Base-by-base conservation (phyloP, 495 filamentous ascomycete genomes). In the Friedmanniomyces simplex region DNA sequence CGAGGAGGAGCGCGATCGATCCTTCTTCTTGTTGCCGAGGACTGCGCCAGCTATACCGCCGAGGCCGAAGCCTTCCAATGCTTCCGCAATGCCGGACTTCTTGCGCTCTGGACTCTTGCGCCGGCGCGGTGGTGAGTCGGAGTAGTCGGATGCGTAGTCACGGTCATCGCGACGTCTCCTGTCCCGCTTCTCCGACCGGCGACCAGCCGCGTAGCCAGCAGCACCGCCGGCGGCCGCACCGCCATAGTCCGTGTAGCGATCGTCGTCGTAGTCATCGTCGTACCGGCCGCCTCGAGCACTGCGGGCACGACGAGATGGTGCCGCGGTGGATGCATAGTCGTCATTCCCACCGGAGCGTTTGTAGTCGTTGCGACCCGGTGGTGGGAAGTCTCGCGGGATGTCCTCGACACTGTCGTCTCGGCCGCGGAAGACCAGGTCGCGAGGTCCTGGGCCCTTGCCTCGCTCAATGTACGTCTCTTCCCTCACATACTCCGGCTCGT, bases 381-480 rank as follows among this genome's bases (percentile, higher is more conserved):
- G 71, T 34, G 71, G 71, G 61, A 73, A 73, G 54, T 72, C 69
- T 53, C 71, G 66, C 20, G 67, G 63, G 46, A 74, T 72, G 55
- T 74, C 71, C 52, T 74, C 71, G 57, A 72, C 63, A 58, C 69
- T 71, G 63, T 74, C 71, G 16, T 74, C 71, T 53, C 65, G 70
- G 6, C 63, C 63, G 24, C 71, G 70, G 57, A 65, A 72, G 54
- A 71, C 71, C 2, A 74, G 64, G 51, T 74, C 71, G 24, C 60
- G 55, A 8, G 68, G 67, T 16, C 62, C 61, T 2, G 62, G 52
- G 51, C 68, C 69, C 43, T 63, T 66, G 50, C 70, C 72, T 46
- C 71, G 72, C 66, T 71, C 67, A 57, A 72, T 66, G 65, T 71
- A 72, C 18, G 67, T 71, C 24, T 67, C 68, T 59, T 74, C 72